Evolutionary conservation across 2,329 filamentous ascomycete genomes (phyloP), one percentile per base, ranked within the genome.

Genomic region (Cytospora leucostoma): DNA sequence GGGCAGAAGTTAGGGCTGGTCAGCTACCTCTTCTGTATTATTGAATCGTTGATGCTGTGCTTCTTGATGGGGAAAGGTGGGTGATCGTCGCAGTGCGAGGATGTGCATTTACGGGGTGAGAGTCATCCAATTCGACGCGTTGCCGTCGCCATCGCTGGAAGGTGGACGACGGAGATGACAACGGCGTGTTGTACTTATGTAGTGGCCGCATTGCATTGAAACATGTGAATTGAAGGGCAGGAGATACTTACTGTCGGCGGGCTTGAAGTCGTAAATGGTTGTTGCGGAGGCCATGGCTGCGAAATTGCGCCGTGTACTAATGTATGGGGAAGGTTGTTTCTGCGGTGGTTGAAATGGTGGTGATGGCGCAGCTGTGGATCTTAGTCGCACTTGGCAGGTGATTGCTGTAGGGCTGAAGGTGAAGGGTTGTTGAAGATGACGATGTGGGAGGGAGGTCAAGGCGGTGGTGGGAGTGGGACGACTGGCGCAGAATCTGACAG

Each of bases 191-290:
- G 56, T 47, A 50, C 54, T 50, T 59, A 51, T 44, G 47, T 44
- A 53, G 35, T 34, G 52, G 37, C 38, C 15, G 44, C 6, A 47
- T 47, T 47, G 44, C 44, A 44, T 37, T 40, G 32, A 38, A 13
- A 40, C 11, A 19, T 19, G 2, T 7, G 4, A 4, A 57, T 37
- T 21, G 59, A 56, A 57, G 13, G 21, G 44, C 12, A 17, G 56
- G 7, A 44, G 27, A 13, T 56, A 84, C 88, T 67, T 81, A 92
- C 90, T 93, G 78, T 94, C 88, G 70, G 90, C 85, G 68, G 91
- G 88, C 80, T 88, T 91, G 79, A 96, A 96, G 75, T 93, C 89
- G 82, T 89, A 95, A 76, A 96, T 92, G 62, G 75, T 81, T 21
- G 88, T 88, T 70, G 87, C 88, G 61, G 88, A 88, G 34, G 88